These are phyloP conservation scores for Neoarthrinium moseri DNA, from an alignment of 2,329 filamentous ascomycete species.

Conservation along the genomic window DNA sequence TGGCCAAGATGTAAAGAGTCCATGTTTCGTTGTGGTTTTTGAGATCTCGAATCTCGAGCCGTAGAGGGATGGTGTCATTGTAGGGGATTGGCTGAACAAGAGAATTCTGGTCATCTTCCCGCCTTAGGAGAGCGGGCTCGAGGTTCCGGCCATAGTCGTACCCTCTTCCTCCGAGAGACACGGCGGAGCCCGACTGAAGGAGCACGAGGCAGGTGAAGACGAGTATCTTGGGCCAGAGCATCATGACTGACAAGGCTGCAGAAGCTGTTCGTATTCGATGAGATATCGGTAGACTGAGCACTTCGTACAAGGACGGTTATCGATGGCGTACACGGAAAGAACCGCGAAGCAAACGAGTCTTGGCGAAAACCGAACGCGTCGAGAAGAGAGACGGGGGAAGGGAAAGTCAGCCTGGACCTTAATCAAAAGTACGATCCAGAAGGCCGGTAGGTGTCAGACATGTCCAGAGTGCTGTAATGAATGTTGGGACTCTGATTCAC, in stretches of 20 bases:
- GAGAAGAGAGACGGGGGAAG: background rate
- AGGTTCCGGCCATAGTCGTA: conserved; percentile 54
- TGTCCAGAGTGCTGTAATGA: background rate
- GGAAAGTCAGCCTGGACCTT: background rate
- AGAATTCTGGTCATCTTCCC: conserved; percentile 31
- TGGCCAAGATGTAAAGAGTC: conserved; percentile 74
- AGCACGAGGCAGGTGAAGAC: background rate
- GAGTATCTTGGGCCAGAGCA: background rate
- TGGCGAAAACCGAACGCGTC: background rate
- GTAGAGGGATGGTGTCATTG: conserved; percentile 41
- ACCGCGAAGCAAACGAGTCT: background rate
- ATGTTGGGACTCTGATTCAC: background rate
- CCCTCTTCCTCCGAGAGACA: no score
- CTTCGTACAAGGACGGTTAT: no score
- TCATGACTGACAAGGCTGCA: background rate
- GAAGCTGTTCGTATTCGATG: background rate
- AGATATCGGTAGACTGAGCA: background rate
- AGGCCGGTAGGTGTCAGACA: background rate
- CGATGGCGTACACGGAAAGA: background rate
- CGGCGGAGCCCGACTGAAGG: background rate
- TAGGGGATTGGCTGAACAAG: conserved; percentile 43
- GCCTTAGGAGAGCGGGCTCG: conserved; percentile 34
- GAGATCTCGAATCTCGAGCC: conserved; percentile 69
- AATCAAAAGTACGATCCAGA: background rate
- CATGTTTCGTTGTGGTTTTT: conserved; percentile 63